These are phyloP conservation scores for Gymnopus androsaceus DNA, from an alignment of 1,284 basidiomycete species.

Conservation along the genomic window DNA sequence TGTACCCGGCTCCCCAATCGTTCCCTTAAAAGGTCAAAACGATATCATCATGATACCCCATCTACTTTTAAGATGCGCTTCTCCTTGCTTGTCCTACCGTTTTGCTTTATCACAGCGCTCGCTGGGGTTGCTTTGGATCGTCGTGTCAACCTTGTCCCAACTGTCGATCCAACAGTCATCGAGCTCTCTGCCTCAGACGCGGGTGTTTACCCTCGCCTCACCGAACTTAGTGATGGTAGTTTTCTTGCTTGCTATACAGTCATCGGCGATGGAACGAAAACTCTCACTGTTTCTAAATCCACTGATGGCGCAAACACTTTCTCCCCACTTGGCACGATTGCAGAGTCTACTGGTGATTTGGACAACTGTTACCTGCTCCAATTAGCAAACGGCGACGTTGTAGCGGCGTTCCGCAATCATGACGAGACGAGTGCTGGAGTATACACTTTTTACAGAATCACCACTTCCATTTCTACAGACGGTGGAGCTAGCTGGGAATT, in stretches of 20 bases:
- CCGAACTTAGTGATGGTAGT: background rate
- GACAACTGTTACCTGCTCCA: conserved; percentile 24
- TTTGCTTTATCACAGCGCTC: background rate
- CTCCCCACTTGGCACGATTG: conserved; percentile 12
- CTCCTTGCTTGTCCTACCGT: too few species aligned
- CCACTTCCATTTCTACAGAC: conserved; percentile 23
- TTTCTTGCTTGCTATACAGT: background rate
- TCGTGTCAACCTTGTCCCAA: background rate
- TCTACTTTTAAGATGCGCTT: too few species aligned
- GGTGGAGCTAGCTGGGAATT: conserved; percentile 24
- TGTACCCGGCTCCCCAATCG: too few species aligned
- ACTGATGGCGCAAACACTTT: background rate
- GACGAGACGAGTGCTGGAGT: conserved; percentile 17
- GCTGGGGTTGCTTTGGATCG: background rate
- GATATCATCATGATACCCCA: too few species aligned
- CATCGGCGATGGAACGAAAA: background rate
- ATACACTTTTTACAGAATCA: conserved; percentile 25
- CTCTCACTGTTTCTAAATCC: background rate
- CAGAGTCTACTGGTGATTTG: conserved; percentile 21
- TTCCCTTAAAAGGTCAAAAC: too few species aligned
- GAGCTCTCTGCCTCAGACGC: background rate
- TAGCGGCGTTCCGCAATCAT: conserved; percentile 29
- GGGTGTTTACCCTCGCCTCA: background rate
- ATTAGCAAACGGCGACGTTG: conserved; percentile 24
- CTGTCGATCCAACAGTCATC: background rate